Evolutionary conservation across 202 grass and related monocot species (phyloP).

Genomic region (Eragrostis tef): DNA sequence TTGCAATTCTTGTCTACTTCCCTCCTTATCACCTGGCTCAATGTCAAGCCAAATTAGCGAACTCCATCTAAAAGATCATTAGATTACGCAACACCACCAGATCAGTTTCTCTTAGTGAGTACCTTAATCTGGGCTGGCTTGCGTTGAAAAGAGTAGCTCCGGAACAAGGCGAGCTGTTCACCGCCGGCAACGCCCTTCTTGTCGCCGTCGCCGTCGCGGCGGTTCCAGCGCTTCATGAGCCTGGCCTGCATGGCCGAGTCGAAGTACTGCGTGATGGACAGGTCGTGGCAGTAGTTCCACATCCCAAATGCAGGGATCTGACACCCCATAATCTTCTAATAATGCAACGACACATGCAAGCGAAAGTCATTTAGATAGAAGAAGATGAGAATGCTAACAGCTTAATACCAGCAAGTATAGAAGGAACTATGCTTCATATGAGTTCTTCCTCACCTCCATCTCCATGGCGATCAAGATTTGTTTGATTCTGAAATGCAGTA

Average conservation of each 20-base stretch:
- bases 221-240: conserved; percentile 51
- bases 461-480: conserved; percentile 27
- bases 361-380: background rate
- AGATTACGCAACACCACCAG: too few relatives aligned
- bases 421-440: background rate
- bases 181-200: background rate
- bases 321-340: conserved; percentile 53
- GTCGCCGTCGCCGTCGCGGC: background rate
- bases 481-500: background rate
- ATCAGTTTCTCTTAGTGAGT: background rate
- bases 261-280: conserved; percentile 77
- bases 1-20: conserved; percentile 42
- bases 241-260: conserved; percentile 68
- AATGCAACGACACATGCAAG: background rate
- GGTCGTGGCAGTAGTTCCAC: conserved; percentile 73
- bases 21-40: conserved; percentile 52
- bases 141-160: conserved; percentile 32
- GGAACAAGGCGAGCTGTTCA: conserved; percentile 40
- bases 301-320: conserved; percentile 67
- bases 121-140: conserved; percentile 55
- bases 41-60: background rate
- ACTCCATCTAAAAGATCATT: too few relatives aligned
- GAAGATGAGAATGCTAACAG: background rate
- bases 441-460: conserved; percentile 45
- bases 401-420: too few relatives aligned